phyloP scores from a whole-genome alignment of 441 rosid genomes.

The Capsella rubella region DNA sequence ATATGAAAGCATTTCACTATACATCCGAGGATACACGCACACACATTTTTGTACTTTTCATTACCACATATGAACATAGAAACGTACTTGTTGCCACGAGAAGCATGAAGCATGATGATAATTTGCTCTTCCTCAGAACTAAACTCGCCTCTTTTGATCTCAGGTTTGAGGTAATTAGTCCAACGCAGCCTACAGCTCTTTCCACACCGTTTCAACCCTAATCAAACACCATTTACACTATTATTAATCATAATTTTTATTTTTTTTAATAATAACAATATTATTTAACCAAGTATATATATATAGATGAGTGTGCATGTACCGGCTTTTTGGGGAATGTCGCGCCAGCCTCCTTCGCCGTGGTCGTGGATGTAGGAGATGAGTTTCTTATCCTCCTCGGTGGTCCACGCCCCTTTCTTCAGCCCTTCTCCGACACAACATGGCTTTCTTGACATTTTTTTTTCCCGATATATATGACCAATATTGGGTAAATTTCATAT shows the following conservation, averaged over 20 bases:
- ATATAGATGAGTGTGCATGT: not conserved
- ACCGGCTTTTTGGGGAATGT: constrained; percentile 93
- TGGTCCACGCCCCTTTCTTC: constrained; percentile 99
- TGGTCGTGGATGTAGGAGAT: constrained; percentile 86
- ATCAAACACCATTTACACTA: constrained; percentile 1
- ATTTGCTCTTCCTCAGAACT: constrained; percentile 62
- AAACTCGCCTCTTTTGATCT: constrained; percentile 63
- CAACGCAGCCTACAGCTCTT: constrained; percentile 65
- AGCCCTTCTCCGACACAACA: constrained; percentile 91
- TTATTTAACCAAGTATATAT: not conserved
- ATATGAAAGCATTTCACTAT: constrained; percentile 8
- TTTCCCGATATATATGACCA: constrained; percentile 11
- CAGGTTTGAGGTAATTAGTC: constrained; percentile 61
- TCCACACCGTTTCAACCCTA: constrained; percentile 62
- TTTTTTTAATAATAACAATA: too few species aligned
- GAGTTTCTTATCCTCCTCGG: constrained; percentile 97
- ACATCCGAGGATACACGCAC: not conserved
- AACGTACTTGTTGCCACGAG: constrained; percentile 61
- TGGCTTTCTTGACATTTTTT: constrained; percentile 85
- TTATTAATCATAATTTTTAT: not conserved
- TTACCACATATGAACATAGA: not conserved
- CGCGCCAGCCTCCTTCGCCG: constrained; percentile 98
- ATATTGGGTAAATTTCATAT: not conserved
- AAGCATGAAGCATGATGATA: constrained; percentile 66
- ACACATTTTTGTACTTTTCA: not conserved